Evolutionary conservation across 2,329 filamentous ascomycete species (phyloP).

Genomic region (Aureobasidium sp.): DNA sequence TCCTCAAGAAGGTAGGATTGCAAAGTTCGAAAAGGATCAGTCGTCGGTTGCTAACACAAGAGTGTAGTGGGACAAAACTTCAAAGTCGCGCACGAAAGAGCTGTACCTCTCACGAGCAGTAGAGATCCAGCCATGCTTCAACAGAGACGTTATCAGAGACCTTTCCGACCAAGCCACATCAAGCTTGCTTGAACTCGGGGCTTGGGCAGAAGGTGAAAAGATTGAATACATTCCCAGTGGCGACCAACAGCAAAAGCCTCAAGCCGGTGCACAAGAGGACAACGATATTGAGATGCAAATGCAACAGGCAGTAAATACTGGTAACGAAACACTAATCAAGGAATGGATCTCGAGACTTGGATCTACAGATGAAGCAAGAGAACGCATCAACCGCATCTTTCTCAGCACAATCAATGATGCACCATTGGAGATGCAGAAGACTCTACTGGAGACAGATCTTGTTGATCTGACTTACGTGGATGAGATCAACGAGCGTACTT

Average conservation of each 20-base stretch:
- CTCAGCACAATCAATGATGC: slow-evolving; percentile 83
- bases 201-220: slow-evolving; percentile 94
- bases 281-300: slow-evolving; percentile 84
- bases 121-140: slow-evolving; percentile 97
- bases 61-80: slow-evolving; percentile 89
- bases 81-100: slow-evolving; percentile 92
- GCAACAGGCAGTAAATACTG: slow-evolving; percentile 76
- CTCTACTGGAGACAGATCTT: slow-evolving; percentile 71
- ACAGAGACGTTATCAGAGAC: slow-evolving; percentile 92
- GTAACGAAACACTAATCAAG: slow-evolving; percentile 67
- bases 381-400: slow-evolving; percentile 83
- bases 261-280: slow-evolving; percentile 63
- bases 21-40: slow-evolving; percentile 15
- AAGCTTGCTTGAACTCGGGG: slow-evolving; percentile 88
- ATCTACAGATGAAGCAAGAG: slow-evolving; percentile 54
- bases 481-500: slow-evolving; percentile 96
- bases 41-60: background rate
- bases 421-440: slow-evolving; percentile 64
- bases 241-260: slow-evolving; percentile 26
- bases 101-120: slow-evolving; percentile 92
- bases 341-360: slow-evolving; percentile 73
- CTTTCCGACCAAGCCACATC: slow-evolving; percentile 95
- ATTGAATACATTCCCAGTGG: slow-evolving; percentile 54
- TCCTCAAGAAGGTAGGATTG: slow-evolving; percentile 73
- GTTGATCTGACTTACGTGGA: slow-evolving; percentile 92